Base-by-base conservation (phyloP, 768 basidiomycete genomes). In the Lactifluus subvellereus region DNA sequence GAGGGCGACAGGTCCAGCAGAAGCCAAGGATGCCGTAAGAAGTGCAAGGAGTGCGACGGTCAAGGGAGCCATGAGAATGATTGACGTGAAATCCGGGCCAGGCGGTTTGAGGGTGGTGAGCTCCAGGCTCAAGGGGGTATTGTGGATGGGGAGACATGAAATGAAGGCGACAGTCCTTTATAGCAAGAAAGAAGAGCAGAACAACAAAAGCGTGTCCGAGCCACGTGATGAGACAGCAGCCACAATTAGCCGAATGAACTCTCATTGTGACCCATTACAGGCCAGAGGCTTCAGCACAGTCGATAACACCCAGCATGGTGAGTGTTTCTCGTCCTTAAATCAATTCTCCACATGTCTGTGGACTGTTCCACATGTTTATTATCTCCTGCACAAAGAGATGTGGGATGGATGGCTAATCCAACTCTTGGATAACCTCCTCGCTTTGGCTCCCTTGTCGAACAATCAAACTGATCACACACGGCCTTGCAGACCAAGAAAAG, bases 401-500 rank as follows among this genome's bases (percentile, higher is more conserved):
- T 6, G 40, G 60, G 72, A 57, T 76, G 75, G 75, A 76, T 76
- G 73, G 71, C 64, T 33, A 45, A 47, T n/a, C 27, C 27, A 20
- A 27, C 30, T 16, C 62, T 37, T 54, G 72, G 74, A 75, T 76
- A 71, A 14, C 47, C 51, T 49, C 54, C 14, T 11, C 52, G 47
- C 27, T 18, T 50, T 35, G 18, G 43, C 35, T 18, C 45, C n/a
- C 16, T 14, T 10, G 45, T 20, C 10, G 45, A 47, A 47, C 11
- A 10, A 11, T 22, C 47, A 48, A 10, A 65, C 71, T 72, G 59
- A 72, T 67, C 40, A 52, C 22, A 16, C 52, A 61, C 64, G 59
- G 61, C 47, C 55, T 51, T 68, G 60, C 74, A 96, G 95, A 98
- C 94, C 71, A 96, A 95, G 84, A 97, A 98, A 83, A 88, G 95